phyloP scores from a whole-genome alignment of 148 eudicot genomes.

The Rhododendron ferrugineum region DNA sequence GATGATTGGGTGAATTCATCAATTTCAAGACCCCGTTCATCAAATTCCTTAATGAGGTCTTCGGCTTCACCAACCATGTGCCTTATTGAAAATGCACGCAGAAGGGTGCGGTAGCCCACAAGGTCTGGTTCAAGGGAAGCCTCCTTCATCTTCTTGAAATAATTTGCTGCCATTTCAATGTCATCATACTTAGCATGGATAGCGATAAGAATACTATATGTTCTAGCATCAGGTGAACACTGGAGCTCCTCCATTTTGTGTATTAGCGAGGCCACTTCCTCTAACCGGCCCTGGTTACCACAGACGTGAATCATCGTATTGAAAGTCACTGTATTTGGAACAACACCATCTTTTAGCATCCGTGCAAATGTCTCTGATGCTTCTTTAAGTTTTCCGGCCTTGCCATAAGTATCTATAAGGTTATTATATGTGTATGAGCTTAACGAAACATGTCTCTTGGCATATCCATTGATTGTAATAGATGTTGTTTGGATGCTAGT shows the following conservation, averaged over 20 bases:
- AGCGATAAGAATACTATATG: conserved; percentile 80
- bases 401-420: conserved; percentile 84
- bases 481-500: background rate
- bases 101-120: conserved; percentile 82
- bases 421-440: conserved; percentile 80
- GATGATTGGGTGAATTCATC: conserved; percentile 89
- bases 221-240: conserved; percentile 77
- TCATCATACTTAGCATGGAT: conserved; percentile 67
- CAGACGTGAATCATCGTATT: conserved; percentile 83
- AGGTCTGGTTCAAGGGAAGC: conserved; percentile 63
- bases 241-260: conserved; percentile 60
- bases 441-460: conserved; percentile 33
- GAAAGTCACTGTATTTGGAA: conserved; percentile 75
- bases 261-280: conserved; percentile 54
- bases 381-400: conserved; percentile 65
- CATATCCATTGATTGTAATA: conserved; percentile 16
- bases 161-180: conserved; percentile 55
- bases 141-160: conserved; percentile 62
- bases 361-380: conserved; percentile 57
- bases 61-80: conserved; percentile 82
- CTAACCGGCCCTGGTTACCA: conserved; percentile 62
- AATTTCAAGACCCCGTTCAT: conserved; percentile 55
- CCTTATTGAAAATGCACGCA: conserved; percentile 79
- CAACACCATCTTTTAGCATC: conserved; percentile 62
- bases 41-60: conserved; percentile 66